These are phyloP conservation scores for Flaveria brownii DNA, from an alignment of 129 eudicot genomes.

Conservation along the genomic window DNA sequence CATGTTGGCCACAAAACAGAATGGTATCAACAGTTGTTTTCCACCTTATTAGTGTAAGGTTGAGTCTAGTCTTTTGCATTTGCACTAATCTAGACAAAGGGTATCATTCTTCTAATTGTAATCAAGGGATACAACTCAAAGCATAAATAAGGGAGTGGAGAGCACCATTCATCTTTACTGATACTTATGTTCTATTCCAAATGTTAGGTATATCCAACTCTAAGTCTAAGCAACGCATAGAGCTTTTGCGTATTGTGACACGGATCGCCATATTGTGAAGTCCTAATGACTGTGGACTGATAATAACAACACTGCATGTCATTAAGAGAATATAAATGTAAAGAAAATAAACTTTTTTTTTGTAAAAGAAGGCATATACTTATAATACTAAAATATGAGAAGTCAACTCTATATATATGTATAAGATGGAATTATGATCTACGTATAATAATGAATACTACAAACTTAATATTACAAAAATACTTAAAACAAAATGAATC, in stretches of 20 bases:
- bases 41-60: background rate
- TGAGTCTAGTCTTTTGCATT: background rate
- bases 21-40: background rate
- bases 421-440: no score
- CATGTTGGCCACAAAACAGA: background rate
- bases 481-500: no score
- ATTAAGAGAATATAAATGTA: background rate
- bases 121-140: slow-evolving; percentile 8
- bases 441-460: no score
- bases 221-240: background rate
- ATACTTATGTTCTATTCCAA: slow-evolving; percentile 16
- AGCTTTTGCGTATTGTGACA: background rate
- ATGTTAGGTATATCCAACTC: slow-evolving; percentile 16
- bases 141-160: background rate
- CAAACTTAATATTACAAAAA: no score
- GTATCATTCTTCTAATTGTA: slow-evolving; percentile 9
- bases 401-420: no score
- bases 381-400: no score
- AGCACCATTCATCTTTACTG: slow-evolving; percentile 6
- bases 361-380: no score
- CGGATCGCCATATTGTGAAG: slow-evolving; percentile 6
- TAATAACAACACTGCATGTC: slow-evolving; percentile 6
- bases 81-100: slow-evolving; percentile 4
- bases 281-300: slow-evolving; percentile 6
- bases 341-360: no score